Evolutionary conservation across 208 protist genomes (phyloP).

Genomic region (Balamuthia mandrillaris): DNA sequence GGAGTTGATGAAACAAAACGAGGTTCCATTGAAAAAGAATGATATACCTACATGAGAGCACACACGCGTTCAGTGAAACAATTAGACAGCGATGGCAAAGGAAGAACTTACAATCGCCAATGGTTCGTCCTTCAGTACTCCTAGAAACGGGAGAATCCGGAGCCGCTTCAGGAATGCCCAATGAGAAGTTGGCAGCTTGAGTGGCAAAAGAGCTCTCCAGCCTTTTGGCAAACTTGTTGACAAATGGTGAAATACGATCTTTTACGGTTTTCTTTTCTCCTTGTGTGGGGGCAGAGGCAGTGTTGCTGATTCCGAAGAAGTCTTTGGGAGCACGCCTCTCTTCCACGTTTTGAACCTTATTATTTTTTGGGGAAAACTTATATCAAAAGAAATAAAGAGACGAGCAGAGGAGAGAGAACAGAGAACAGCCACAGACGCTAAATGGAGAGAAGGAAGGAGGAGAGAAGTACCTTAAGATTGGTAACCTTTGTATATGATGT

Average conservation of each 20-base stretch:
- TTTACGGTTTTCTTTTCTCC: slow-evolving; percentile 12
- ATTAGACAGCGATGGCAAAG: neutral
- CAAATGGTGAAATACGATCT: neutral
- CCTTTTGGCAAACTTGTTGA: slow-evolving; percentile 1
- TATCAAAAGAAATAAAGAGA: neutral
- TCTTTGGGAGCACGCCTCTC: neutral
- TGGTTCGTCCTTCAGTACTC: neutral
- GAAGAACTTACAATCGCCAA: neutral
- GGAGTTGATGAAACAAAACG: slow-evolving; percentile 30
- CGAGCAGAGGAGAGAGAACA: neutral
- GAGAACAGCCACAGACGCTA: neutral
- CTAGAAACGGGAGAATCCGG: neutral
- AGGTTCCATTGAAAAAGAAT: slow-evolving; percentile 32
- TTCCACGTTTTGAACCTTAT: too few relatives aligned
- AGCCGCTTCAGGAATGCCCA: neutral
- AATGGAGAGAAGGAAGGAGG: too few relatives aligned
- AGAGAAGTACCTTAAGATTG: neutral
- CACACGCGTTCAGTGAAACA: neutral
- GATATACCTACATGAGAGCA: neutral
- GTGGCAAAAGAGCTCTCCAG: neutral
- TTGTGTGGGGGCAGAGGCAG: neutral
- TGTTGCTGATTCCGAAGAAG: neutral
- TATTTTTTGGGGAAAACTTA: neutral
- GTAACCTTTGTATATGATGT: neutral
- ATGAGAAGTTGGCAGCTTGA: neutral